A percentile compares a stretch with the other conserved stretches of the same genome.
phyloP scores from a whole-genome alignment of 345 rosid genomes.

The Populus deltoides region DNA sequence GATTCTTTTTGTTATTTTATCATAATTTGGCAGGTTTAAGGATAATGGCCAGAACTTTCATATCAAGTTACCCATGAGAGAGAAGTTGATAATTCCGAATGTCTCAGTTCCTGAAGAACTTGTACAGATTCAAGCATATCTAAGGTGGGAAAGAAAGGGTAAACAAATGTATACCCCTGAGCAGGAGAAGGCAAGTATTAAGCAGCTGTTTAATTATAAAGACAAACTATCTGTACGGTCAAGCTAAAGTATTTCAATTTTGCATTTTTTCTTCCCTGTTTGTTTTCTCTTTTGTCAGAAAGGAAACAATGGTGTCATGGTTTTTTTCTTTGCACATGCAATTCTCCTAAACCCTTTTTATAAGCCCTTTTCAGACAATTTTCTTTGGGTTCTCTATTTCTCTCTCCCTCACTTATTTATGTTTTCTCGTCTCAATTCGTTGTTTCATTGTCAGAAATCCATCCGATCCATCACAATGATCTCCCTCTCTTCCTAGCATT shows the following conservation, averaged over 20 bases:
- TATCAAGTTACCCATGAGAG: slow-evolving; percentile 56
- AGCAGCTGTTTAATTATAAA: neutral
- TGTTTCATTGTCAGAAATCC: too few relatives aligned
- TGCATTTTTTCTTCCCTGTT: neutral
- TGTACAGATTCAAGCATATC: slow-evolving; percentile 87
- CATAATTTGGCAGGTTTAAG: slow-evolving; percentile 64
- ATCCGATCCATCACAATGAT: too few relatives aligned
- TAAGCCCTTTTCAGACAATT: neutral
- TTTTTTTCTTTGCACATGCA: neutral
- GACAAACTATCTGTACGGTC: neutral
- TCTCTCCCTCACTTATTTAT: neutral
- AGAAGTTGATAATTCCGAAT: slow-evolving; percentile 34
- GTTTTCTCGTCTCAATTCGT: neutral
- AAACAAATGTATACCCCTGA: slow-evolving; percentile 80
- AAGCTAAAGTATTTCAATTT: neutral
- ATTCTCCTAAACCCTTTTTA: neutral
- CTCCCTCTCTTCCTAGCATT: too few relatives aligned
- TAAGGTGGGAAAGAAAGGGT: slow-evolving; percentile 97
- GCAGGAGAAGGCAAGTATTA: slow-evolving; percentile 58
- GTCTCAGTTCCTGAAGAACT: slow-evolving; percentile 85
- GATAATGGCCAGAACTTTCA: slow-evolving; percentile 79
- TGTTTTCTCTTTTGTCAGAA: neutral
- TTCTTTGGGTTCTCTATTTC: neutral
- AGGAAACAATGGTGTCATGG: neutral
- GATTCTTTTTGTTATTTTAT: neutral